These are phyloP conservation scores for Perkinsus marinus DNA, from an alignment of 169 alveolate genomes.

Conservation along the genomic window DNA sequence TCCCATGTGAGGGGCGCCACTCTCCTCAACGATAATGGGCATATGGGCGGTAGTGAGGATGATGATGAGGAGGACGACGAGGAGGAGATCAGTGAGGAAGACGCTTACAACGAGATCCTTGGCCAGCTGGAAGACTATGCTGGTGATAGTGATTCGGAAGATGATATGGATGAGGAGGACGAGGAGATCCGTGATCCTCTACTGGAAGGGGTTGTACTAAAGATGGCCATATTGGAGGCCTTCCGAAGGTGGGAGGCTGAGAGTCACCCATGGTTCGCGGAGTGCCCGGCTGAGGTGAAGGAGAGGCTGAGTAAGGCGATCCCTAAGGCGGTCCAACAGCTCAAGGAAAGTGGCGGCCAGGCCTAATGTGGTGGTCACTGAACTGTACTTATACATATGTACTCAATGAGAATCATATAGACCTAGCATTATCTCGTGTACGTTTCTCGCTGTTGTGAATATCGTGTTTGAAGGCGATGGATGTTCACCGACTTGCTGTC, in stretches of 20 bases:
- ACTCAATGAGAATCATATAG: background rate
- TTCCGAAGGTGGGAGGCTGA: background rate
- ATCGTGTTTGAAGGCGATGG: too few relatives aligned
- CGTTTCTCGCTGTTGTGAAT: background rate
- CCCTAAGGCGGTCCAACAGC: background rate
- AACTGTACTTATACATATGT: background rate
- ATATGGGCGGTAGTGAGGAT: background rate
- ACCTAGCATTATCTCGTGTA: background rate
- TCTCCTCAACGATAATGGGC: background rate
- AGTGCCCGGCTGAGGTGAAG: background rate
- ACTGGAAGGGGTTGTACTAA: background rate
- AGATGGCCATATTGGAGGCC: background rate
- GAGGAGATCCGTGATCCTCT: background rate
- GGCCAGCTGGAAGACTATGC: background rate
- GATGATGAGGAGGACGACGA: too few relatives aligned
- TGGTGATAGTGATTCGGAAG: background rate
- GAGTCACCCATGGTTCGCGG: background rate
- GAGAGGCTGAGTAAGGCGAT: background rate
- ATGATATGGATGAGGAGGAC: background rate
- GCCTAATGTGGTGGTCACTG: background rate
- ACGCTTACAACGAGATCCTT: background rate
- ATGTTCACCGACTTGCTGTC: too few relatives aligned
- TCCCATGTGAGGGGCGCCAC: background rate
- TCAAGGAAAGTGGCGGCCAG: background rate
- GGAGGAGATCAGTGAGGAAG: background rate